These are phyloP conservation scores for Brasilioporus rufonigricans DNA, from an alignment of 768 basidiomycete species.

Conservation along the genomic window DNA sequence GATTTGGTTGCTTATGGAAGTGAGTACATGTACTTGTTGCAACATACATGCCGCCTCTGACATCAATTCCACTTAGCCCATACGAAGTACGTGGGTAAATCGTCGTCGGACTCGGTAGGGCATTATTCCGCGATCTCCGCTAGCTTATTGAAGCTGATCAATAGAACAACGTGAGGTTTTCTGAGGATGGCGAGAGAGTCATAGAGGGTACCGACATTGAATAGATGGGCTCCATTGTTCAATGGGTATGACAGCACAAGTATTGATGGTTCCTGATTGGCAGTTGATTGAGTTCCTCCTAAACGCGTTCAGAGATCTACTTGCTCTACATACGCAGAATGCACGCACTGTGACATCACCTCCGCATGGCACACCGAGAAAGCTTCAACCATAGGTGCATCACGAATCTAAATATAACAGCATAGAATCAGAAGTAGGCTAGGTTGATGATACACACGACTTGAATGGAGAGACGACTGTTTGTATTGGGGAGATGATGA, in stretches of 20 bases:
- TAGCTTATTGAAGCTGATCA: background rate
- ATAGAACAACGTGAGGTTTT: conserved; percentile 76
- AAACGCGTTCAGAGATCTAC: background rate
- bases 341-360: background rate
- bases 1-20: conserved; percentile 83
- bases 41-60: background rate
- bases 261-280: background rate
- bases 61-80: conserved; percentile 51
- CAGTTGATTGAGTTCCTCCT: background rate
- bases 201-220: conserved; percentile 46
- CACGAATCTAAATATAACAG: background rate
- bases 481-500: background rate
- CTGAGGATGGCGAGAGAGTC: conserved; percentile 71
- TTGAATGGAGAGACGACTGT: background rate
- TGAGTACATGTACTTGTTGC: conserved; percentile 34
- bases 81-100: conserved; percentile 83
- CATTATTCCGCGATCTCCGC: background rate
- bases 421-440: background rate
- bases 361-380: background rate
- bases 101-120: conserved; percentile 42
- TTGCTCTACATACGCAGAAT: background rate
- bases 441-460: background rate
- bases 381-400: background rate
- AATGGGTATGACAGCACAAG: background rate
- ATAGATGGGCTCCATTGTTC: background rate